These are phyloP conservation scores for Scolecobasidium constrictum DNA, from an alignment of 2,329 filamentous ascomycete genomes.

Conservation along the genomic window DNA sequence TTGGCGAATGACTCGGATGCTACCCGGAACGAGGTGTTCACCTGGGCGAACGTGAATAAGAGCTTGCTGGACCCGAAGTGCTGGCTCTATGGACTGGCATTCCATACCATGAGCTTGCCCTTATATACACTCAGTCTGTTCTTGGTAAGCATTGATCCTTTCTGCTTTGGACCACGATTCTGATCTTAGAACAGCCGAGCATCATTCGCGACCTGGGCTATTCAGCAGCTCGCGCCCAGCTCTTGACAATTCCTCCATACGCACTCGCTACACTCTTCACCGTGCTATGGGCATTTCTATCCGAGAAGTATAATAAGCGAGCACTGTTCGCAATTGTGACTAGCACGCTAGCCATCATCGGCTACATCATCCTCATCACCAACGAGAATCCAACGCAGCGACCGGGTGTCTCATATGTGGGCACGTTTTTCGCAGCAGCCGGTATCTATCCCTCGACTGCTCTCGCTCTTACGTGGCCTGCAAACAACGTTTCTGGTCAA, in stretches of 20 bases:
- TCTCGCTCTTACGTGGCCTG: constrained; percentile 53
- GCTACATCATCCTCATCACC: constrained; percentile 50
- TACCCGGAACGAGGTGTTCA: constrained; percentile 5
- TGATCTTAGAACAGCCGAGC: constrained; percentile 32
- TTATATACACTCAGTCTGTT: constrained; percentile 56
- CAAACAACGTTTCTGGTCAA: constrained; percentile 57
- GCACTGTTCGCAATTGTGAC: constrained; percentile 50
- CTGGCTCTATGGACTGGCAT: constrained; percentile 52
- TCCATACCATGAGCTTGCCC: constrained; percentile 47
- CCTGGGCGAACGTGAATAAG: constrained; percentile 11
- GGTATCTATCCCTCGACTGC: constrained; percentile 55
- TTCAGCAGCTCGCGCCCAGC: constrained; percentile 44
- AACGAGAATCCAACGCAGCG: constrained; percentile 49
- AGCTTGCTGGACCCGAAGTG: constrained; percentile 52
- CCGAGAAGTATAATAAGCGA: constrained; percentile 46
- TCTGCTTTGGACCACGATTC: too few relatives aligned
- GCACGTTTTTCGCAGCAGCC: constrained; percentile 57
- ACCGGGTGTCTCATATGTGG: constrained; percentile 48
- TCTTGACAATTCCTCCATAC: constrained; percentile 55
- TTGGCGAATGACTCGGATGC: constrained; percentile 25
- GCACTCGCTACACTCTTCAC: constrained; percentile 49
- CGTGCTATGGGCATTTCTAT: constrained; percentile 45
- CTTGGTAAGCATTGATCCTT: too few relatives aligned
- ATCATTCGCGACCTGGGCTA: constrained; percentile 45
- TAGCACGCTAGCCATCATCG: constrained; percentile 51